These are phyloP conservation scores for Phytophthora pinifolia DNA, from an alignment of 352 stramenopile genomes.

Conservation along the genomic window DNA sequence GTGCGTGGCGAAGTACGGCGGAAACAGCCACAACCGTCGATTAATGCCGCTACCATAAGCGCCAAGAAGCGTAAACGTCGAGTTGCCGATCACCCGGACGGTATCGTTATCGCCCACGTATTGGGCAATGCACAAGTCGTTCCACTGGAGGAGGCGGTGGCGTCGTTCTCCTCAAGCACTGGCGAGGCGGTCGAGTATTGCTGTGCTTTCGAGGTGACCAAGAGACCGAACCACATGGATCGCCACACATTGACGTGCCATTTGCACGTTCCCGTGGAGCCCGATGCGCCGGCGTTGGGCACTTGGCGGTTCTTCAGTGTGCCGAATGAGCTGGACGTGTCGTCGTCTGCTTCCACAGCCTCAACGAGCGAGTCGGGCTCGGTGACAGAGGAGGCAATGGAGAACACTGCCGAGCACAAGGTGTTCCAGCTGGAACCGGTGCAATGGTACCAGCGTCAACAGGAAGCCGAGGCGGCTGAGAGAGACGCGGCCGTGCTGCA, in stretches of 20 bases:
- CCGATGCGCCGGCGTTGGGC: slow-evolving; percentile 24
- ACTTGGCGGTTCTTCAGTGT: slow-evolving; percentile 29
- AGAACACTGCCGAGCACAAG: slow-evolving; percentile 12
- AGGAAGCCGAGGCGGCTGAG: slow-evolving; percentile 18
- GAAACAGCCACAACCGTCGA: slow-evolving; percentile 12
- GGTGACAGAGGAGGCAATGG: not conserved
- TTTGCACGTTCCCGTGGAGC: slow-evolving; percentile 34
- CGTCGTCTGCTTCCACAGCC: slow-evolving; percentile 20
- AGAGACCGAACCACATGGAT: slow-evolving; percentile 38
- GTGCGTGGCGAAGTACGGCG: slow-evolving; percentile 44
- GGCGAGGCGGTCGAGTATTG: slow-evolving; percentile 34
- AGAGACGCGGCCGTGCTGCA: slow-evolving; percentile 15
- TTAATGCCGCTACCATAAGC: not conserved
- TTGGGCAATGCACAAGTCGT: slow-evolving; percentile 29
- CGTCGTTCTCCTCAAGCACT: slow-evolving; percentile 10
- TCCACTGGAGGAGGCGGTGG: slow-evolving; percentile 24
- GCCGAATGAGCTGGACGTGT: slow-evolving; percentile 4
- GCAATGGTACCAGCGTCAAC: slow-evolving; percentile 25
- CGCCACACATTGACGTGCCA: slow-evolving; percentile 46
- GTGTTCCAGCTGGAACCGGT: slow-evolving; percentile 33
- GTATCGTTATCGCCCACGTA: slow-evolving; percentile 36
- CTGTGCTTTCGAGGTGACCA: slow-evolving; percentile 49
- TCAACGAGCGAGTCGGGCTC: slow-evolving; percentile 13
- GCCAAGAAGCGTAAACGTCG: slow-evolving; percentile 33
- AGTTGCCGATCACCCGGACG: slow-evolving; percentile 26